Conservation (phyloP, 805 yeast genomes). For the Ogataea naganishii region DNA sequence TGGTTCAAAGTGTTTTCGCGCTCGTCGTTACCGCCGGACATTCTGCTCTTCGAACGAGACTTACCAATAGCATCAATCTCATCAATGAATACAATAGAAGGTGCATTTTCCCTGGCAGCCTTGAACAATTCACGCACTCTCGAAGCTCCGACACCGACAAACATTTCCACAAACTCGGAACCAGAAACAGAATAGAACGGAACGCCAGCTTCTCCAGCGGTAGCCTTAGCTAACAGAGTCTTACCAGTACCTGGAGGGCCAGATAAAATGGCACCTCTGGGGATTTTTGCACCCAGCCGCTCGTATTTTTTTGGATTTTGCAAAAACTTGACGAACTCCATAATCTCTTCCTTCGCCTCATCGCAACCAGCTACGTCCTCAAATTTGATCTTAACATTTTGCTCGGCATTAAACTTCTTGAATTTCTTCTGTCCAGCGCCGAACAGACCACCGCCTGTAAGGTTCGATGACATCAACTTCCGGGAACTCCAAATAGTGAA, state of each 20-base stretch:
- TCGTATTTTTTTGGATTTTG: slow-evolving; percentile 82
- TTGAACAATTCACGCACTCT: slow-evolving; percentile 89
- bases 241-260: slow-evolving; percentile 99
- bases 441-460: slow-evolving; percentile 49
- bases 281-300: slow-evolving; percentile 85
- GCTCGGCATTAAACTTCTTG: slow-evolving; percentile 73
- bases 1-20: slow-evolving; percentile 91
- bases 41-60: slow-evolving; percentile 61
- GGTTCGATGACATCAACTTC: slow-evolving; percentile 42
- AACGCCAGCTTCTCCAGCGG: slow-evolving; percentile 95
- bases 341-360: slow-evolving; percentile 89
- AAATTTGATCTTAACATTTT: slow-evolving; percentile 73
- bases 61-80: slow-evolving; percentile 96
- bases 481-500: slow-evolving; percentile 63
- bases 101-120: slow-evolving; percentile 85
- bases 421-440: slow-evolving; percentile 75
- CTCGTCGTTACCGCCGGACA: slow-evolving; percentile 84
- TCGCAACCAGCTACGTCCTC: slow-evolving; percentile 93
- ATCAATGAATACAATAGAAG: slow-evolving; percentile 84
- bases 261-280: slow-evolving; percentile 88
- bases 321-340: slow-evolving; percentile 89
- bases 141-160: slow-evolving; percentile 93
- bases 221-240: slow-evolving; percentile 85
- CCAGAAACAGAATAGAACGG: slow-evolving; percentile 90
- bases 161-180: slow-evolving; percentile 95